Evolutionary conservation across 331 rosid species (phyloP), one percentile per base, ranked within the genome.

Genomic region (Pyracantha coccinea): DNA sequence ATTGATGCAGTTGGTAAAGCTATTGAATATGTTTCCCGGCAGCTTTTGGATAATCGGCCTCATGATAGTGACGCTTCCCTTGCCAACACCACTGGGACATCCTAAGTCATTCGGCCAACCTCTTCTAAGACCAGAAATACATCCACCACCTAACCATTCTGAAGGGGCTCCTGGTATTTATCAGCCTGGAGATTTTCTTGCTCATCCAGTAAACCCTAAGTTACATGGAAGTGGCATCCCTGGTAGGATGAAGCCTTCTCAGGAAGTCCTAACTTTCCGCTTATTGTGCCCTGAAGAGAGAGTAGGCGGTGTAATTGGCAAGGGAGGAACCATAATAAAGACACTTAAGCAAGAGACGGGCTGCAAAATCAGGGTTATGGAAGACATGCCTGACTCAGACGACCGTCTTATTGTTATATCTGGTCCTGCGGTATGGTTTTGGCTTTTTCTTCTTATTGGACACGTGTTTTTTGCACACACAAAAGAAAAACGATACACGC

Each of bases 291-390:
- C 81, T n/a, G 80, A 82, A 41, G 99, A 92, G 53, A 95, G 88
- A 72, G 96, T 88, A 69, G 98, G 99, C 32, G 88, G 84, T 72
- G 76, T 95, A 73, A 95, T 95, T 78, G 98, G 98, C 72, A 92
- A 90, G 84, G 99, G 99, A 73, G 99, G 99, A 76, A 68, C 85
- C 69, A 68, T 90, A 44, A 85, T 95, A 29, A 89, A 77, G 83
- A 65, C 86, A 1, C 66, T 95, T 76, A 86, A 92, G 81, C 97
- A 86, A 62, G 99, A 92, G 68, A 90, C 99, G 9, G 93, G 90
- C 41, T 83, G 97, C 82, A 97, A 92, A 73, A 88, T 95, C 81
- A 95, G 87, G 80, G 90, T 95, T 78, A 52, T 89, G 73, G 99
- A 95, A 68, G 85, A 75, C n/a, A 75, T 77, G 60, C 57, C 90